Evolutionary conservation across 306 rosid species (phyloP).

Genomic region (Chamaecrista fasciculata): DNA sequence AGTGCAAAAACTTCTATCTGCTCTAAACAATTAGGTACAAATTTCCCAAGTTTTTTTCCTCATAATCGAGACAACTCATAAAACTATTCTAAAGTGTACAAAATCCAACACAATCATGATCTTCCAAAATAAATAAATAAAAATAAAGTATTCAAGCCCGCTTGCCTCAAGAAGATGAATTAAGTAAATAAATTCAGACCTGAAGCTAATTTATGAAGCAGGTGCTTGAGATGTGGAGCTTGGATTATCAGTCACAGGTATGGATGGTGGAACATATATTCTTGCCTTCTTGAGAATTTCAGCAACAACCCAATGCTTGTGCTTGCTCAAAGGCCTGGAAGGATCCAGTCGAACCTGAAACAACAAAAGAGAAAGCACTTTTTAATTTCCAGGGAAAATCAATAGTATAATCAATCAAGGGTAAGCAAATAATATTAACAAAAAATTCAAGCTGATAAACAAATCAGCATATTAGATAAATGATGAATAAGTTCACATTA

Average conservation of each 20-base stretch:
- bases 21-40: not conserved
- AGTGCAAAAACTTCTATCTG: not conserved
- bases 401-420: not conserved
- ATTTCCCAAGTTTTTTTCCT: not conserved
- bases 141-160: not conserved
- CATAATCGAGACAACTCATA: not conserved
- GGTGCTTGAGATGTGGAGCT: slow-evolving; percentile 29
- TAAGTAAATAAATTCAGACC: slow-evolving; percentile 16
- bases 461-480: not conserved
- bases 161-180: not conserved
- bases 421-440: not conserved
- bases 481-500: not conserved
- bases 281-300: slow-evolving; percentile 84
- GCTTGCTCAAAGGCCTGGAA: slow-evolving; percentile 85
- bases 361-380: not conserved
- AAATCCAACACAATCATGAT: not conserved
- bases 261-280: slow-evolving; percentile 62
- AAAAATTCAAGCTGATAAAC: not conserved
- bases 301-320: slow-evolving; percentile 79
- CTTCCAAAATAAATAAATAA: not conserved
- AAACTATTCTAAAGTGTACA: not conserved
- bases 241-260: not conserved
- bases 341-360: slow-evolving; percentile 75
- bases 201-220: slow-evolving; percentile 27
- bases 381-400: slow-evolving; percentile 9